A percentile compares a stretch with the other conserved stretches of the same genome.
These are phyloP conservation scores for Aquilaria yunnanensis DNA, from an alignment of 345 rosid genomes.

Conservation along the genomic window DNA sequence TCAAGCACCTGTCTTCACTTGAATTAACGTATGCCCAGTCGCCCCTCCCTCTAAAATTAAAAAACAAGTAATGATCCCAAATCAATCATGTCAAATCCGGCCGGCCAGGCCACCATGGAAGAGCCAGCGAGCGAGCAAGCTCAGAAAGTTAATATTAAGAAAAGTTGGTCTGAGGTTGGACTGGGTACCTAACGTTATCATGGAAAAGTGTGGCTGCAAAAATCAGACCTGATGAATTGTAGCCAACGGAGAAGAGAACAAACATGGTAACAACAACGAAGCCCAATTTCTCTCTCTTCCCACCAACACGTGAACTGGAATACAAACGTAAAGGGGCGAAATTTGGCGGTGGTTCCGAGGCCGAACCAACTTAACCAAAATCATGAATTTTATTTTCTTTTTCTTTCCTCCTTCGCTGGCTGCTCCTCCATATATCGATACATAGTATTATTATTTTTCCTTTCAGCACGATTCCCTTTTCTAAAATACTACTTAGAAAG, in stretches of 20 bases:
- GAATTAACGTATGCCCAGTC: not conserved
- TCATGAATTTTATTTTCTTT: not conserved
- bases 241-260: constrained; percentile 48
- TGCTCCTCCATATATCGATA: no score
- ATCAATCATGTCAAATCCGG: no score
- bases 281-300: constrained; percentile 26
- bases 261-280: constrained; percentile 41
- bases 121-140: constrained; percentile 5
- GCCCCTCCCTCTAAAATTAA: not conserved
- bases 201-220: constrained; percentile 27
- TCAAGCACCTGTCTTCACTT: not conserved
- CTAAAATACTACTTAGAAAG: no score
- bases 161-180: no score
- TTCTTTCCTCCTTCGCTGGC: not conserved
- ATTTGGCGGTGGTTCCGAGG: constrained; percentile 60
- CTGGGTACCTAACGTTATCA: constrained; percentile 16
- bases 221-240: constrained; percentile 23
- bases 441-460: no score
- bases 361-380: constrained; percentile 1
- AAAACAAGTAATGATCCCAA: no score
- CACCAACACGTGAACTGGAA: constrained; percentile 64
- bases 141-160: no score
- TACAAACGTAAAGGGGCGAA: constrained; percentile 14
- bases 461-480: no score
- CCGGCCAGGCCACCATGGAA: not conserved